Base-by-base conservation (phyloP, 202 grass and related monocot species). In the Cymbopogon flexuosus region DNA sequence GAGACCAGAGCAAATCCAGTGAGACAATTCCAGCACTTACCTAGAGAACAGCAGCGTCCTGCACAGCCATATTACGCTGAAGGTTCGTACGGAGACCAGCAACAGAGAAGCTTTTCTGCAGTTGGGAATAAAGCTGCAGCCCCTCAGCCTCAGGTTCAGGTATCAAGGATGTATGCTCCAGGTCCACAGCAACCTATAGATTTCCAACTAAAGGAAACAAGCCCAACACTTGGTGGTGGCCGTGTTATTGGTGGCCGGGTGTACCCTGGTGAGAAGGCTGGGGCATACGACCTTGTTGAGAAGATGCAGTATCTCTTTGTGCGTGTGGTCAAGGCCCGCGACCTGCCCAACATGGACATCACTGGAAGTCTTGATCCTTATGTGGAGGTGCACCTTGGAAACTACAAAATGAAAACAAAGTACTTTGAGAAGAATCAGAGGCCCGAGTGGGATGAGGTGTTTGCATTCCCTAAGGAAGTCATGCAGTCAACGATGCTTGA, bases 281-380 rank as follows among this genome's bases (percentile, higher is more conserved):
- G 92, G 21, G 83, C 94, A 33, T 97, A 94, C 16, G 94, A 97
- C 82, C 86, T 97, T 47, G 94, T 97, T 1, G 94, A 97, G 84
- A 89, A 91, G 76, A 91, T 94, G 94, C 84, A 94, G 23, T 93
- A 93, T 78, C 90, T 97, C 58, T 97, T 97, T 76, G 84, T 97
- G 45, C 94, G 90, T 8, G 91, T 97, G 43, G 94, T 97, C 51
- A 97, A 97, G 88, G 94, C 91, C 23, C 87, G 88, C 1, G 88
- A 97, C 5, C 68, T 97, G 61, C 94, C 90, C 2, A 15, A 81
- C 76, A 91, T 90, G 90, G 94, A 94, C 64, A 24, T 97, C 74
- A 93, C 91, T 1, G 94, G 94, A 29, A 92, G 94, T 52, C 88
- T 97, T 31, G 88, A 97, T 65, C 94, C 94, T n/a, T 97, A 86